Evolutionary conservation across 192 early-diverging fungal genomes (phyloP).

Genomic region (Umbelopsis vinacea): DNA sequence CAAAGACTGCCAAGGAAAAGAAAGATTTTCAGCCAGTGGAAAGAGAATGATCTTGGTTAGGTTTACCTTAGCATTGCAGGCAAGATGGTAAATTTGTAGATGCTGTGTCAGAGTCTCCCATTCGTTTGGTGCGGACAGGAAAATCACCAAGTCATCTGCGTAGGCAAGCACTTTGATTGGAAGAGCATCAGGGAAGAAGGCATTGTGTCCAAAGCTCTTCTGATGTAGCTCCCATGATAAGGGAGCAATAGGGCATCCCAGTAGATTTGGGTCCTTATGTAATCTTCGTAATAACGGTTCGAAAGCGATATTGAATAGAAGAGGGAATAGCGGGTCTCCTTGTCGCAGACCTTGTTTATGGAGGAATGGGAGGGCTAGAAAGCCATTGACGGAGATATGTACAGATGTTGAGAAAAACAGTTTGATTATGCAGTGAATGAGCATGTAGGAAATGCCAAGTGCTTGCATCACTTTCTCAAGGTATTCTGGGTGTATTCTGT

Average conservation of each 20-base stretch:
- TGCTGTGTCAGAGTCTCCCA: neutral
- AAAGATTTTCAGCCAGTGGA: neutral
- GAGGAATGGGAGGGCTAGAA: neutral
- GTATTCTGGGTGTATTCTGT: constrained; percentile 33
- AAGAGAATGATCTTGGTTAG: constrained; percentile 7
- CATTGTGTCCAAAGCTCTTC: too few species aligned
- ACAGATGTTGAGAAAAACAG: constrained; percentile 37
- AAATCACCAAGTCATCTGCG: constrained; percentile 18
- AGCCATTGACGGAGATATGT: constrained; percentile 28
- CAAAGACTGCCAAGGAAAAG: neutral
- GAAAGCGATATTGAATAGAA: constrained; percentile 37
- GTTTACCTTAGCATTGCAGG: constrained; percentile 16
- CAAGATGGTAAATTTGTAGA: neutral
- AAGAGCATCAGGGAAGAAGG: neutral
- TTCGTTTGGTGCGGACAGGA: neutral
- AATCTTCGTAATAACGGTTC: constrained; percentile 30
- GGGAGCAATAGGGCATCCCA: too few species aligned
- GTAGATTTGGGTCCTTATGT: too few species aligned
- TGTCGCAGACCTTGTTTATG: constrained; percentile 28
- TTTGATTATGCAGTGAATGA: neutral
- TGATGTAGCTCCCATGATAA: too few species aligned
- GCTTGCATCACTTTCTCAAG: neutral
- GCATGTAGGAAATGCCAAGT: neutral
- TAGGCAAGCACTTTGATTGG: constrained; percentile 27
- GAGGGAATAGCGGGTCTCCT: constrained; percentile 32